Conservation (phyloP, 805 yeast genomes). For the Nakazawaea peltata region DNA sequence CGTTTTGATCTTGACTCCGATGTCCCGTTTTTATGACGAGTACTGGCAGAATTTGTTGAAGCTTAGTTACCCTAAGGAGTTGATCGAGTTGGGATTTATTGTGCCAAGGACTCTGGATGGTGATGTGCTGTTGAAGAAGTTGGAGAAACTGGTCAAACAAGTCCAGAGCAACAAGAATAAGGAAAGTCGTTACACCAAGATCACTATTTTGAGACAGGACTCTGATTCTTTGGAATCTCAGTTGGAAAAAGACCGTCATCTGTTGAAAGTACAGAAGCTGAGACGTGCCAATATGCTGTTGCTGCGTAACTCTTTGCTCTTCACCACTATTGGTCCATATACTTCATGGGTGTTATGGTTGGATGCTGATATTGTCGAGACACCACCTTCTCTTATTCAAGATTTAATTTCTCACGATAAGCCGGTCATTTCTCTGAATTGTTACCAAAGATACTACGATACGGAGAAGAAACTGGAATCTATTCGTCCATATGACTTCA, state of each 20-base stretch:
- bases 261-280: conserved; percentile 75
- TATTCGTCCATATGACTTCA: conserved; percentile 88
- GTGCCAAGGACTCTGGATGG: conserved; percentile 81
- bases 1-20: conserved; percentile 82
- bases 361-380: conserved; percentile 89
- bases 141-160: conserved; percentile 70
- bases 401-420: conserved; percentile 81
- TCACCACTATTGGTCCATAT: conserved; percentile 81
- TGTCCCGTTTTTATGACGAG: conserved; percentile 75
- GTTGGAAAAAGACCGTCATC: conserved; percentile 85
- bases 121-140: conserved; percentile 60
- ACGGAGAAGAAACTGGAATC: conserved; percentile 41
- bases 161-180: conserved; percentile 54
- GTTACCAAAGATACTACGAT: conserved; percentile 75
- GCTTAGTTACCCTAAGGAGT: conserved; percentile 75
- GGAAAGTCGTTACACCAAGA: conserved; percentile 65
- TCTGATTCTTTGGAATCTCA: conserved; percentile 68
- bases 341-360: conserved; percentile 96
- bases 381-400: conserved; percentile 76
- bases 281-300: conserved; percentile 88
- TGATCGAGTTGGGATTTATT: conserved; percentile 85
- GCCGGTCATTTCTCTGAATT: conserved; percentile 87
- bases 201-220: conserved; percentile 89
- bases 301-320: conserved; percentile 86
- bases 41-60: conserved; percentile 82